Percentiles rank a stretch among this genome's conserved stretches.
phyloP scores from a whole-genome alignment of 2,329 filamentous ascomycete species.

The Pseudocercospora ulei region DNA sequence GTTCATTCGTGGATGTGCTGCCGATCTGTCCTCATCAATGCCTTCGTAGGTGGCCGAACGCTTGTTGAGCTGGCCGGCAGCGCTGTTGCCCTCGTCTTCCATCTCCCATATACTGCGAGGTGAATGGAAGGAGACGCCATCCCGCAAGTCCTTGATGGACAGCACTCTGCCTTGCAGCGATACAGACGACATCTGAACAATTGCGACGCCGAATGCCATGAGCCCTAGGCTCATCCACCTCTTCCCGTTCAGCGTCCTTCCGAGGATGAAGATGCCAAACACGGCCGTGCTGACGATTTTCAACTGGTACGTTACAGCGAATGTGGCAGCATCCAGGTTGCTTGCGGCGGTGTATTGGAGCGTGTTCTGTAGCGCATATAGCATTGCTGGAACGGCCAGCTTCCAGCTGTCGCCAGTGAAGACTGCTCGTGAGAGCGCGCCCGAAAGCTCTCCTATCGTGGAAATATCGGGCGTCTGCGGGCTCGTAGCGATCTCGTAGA shows the following conservation, averaged over 20 bases:
- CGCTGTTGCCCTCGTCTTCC: slow-evolving; percentile 52
- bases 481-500: slow-evolving; percentile 76
- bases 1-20: slow-evolving; percentile 55
- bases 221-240: slow-evolving; percentile 74
- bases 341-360: slow-evolving; percentile 85
- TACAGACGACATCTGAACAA: slow-evolving; percentile 67
- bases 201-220: slow-evolving; percentile 68
- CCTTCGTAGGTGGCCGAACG: slow-evolving; percentile 85
- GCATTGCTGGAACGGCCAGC: slow-evolving; percentile 71
- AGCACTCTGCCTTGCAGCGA: slow-evolving; percentile 47
- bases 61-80: slow-evolving; percentile 47
- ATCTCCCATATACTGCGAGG: slow-evolving; percentile 70
- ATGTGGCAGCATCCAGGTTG: slow-evolving; percentile 84
- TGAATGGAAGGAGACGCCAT: slow-evolving; percentile 54
- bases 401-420: slow-evolving; percentile 94
- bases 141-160: slow-evolving; percentile 52
- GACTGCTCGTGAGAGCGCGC: slow-evolving; percentile 67
- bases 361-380: slow-evolving; percentile 90
- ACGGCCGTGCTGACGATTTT: slow-evolving; percentile 88
- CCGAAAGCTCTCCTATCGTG: slow-evolving; percentile 49
- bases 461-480: slow-evolving; percentile 70
- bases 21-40: slow-evolving; percentile 56
- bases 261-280: slow-evolving; percentile 71
- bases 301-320: slow-evolving; percentile 86
- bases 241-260: slow-evolving; percentile 57